A percentile compares a stretch with the other conserved stretches of the same genome.
Conservation (phyloP, 345 rosid species). For the Eucalyptus fibrosa region DNA sequence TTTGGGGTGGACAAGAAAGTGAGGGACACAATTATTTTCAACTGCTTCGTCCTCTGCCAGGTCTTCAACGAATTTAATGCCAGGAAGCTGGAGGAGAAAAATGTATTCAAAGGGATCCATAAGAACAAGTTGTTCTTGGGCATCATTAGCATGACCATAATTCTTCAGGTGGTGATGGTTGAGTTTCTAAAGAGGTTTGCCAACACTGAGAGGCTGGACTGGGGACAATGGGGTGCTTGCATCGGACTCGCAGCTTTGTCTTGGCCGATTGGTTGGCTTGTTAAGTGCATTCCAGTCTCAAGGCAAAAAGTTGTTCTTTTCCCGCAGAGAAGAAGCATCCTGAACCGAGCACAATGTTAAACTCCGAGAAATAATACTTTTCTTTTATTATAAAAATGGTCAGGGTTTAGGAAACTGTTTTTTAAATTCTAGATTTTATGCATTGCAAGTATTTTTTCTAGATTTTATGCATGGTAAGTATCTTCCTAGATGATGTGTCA, state of each 20-base stretch:
- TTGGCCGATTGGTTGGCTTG: conserved; percentile 62
- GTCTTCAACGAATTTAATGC: conserved; percentile 76
- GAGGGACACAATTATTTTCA: conserved; percentile 58
- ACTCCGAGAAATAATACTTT: too few species aligned
- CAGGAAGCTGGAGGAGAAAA: conserved; percentile 65
- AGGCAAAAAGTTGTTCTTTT: background rate
- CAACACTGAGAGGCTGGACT: conserved; percentile 53
- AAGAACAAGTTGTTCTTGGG: conserved; percentile 50
- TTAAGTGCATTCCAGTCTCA: conserved; percentile 55
- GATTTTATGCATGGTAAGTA: too few species aligned
- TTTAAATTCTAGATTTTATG: too few species aligned
- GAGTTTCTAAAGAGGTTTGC: conserved; percentile 66
- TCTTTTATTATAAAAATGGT: too few species aligned
- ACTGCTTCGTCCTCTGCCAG: conserved; percentile 58
- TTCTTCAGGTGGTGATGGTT: conserved; percentile 63
- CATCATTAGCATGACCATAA: conserved; percentile 33
- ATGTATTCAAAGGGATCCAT: conserved; percentile 55
- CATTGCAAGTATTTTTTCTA: too few species aligned
- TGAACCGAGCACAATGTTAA: too few species aligned
- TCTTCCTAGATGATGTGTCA: too few species aligned
- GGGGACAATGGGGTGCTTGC: conserved; percentile 63
- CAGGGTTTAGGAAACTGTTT: too few species aligned
- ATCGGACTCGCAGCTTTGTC: conserved; percentile 38
- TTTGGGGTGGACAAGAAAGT: conserved; percentile 35
- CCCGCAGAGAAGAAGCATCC: background rate